These are phyloP conservation scores for Beauveria scarabaeidicola DNA, from an alignment of 2,329 filamentous ascomycete genomes.

Conservation along the genomic window DNA sequence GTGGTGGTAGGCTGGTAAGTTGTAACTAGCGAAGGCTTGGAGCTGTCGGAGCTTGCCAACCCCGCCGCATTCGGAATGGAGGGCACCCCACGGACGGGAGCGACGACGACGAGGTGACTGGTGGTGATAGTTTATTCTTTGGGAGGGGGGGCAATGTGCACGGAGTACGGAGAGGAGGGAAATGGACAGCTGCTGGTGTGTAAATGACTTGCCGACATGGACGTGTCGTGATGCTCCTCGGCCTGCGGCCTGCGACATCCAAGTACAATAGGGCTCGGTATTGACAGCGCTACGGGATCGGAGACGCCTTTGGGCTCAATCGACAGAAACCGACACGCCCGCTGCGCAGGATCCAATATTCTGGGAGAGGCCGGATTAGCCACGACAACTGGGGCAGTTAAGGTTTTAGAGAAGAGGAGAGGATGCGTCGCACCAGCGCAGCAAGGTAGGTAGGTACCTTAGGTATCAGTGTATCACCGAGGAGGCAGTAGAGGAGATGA, in stretches of 20 bases:
- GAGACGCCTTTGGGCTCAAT: constrained; percentile 2
- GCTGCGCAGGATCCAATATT: neutral
- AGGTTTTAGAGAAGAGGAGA: neutral
- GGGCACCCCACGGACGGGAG: neutral
- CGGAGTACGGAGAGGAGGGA: neutral
- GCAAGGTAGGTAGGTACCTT: neutral
- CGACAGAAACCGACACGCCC: constrained; percentile 1
- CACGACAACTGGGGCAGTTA: neutral
- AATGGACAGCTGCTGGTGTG: neutral
- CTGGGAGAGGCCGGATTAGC: neutral
- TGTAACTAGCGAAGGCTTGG: constrained; percentile 4
- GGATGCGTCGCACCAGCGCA: neutral
- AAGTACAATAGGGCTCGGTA: neutral
- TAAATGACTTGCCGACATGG: neutral
- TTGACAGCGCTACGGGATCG: neutral
- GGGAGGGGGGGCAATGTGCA: neutral
- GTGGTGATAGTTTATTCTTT: neutral
- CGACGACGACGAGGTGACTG: neutral
- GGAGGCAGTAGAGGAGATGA: neutral
- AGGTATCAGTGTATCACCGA: no score
- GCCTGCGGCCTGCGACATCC: neutral
- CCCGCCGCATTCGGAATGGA: constrained; percentile 16
- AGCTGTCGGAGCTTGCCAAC: constrained; percentile 1
- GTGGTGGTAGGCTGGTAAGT: no score
- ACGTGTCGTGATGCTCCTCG: neutral